Base-by-base conservation (phyloP, 2,329 filamentous ascomycete species). In the Fusarium torulosum region DNA sequence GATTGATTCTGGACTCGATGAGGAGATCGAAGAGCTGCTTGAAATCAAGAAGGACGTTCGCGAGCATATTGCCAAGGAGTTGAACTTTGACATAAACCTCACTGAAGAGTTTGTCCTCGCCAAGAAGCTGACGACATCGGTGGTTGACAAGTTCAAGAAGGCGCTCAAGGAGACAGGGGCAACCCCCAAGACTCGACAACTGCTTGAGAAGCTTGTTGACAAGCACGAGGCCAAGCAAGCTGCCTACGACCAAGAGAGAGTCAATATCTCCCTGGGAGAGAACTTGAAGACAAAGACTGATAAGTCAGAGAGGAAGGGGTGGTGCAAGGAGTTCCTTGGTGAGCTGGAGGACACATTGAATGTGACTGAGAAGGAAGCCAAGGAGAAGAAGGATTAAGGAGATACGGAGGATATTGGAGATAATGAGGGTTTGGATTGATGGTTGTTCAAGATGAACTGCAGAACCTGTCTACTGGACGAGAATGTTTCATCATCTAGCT, bases 271-370 rank as follows among this genome's bases (percentile, higher is more conserved):
- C 4, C 19, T 37, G 17, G 35, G 35, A 10, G 9, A 37, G n/a
- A n/a, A 37, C 15, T n/a, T 66, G 21, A 19, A 52, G 11, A n/a
- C 40, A 7, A 66, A 66, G 41, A 25, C 52, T 7, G 13, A 47
- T 13, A 10, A 61, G 35, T 29, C 55, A 17, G 61, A 66, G 33
- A 19, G 52, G 25, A 35, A 66, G 27, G 61, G 61, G 27, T 66
- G 63, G 63, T 66, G 63, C 21, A 17, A 61, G 6, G 40, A 61
- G 33, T 65, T 65, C 27, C 33, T 53, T 9, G 27, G n/a, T 9
- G 40, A 20, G 15, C 40, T 65, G 15, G 15, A 41, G 20, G 19
- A 49, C 2, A 40, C 43, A 8, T 42, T 41, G 59, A 21, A 45
- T 13, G n/a, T 27, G 10, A 10, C 37, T 19, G 13, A 41, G 23